Conservation (phyloP, 2,329 filamentous ascomycete species). For the Aphanocladium album region DNA sequence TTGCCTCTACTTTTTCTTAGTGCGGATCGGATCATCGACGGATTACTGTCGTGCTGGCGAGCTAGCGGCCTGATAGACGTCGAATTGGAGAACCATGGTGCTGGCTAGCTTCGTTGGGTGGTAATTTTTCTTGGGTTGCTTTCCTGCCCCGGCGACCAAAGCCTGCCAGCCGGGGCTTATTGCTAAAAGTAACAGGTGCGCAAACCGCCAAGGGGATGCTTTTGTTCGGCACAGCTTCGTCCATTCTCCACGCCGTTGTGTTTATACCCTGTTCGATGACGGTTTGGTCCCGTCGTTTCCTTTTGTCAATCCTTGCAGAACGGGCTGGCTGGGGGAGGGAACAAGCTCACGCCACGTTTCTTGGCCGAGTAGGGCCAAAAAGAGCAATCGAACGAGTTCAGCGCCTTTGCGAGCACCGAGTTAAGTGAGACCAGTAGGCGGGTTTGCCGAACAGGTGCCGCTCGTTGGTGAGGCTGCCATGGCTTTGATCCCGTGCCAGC, state of each 20-base stretch:
- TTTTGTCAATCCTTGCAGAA: neutral
- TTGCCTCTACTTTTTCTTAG: neutral
- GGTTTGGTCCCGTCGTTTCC: neutral
- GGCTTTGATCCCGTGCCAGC: neutral
- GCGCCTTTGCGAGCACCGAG: neutral
- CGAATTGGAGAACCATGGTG: neutral
- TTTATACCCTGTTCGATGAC: neutral
- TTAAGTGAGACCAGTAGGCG: neutral
- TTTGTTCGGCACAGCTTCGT: neutral
- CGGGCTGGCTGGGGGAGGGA: neutral
- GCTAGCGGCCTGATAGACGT: neutral
- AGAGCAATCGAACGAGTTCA: neutral
- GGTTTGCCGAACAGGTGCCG: neutral
- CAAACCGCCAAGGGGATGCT: neutral
- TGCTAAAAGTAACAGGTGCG: neutral
- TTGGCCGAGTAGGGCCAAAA: neutral
- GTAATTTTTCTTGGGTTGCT: neutral
- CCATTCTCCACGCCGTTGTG: neutral
- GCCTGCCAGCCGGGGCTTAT: too few species aligned
- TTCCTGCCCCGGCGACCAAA: neutral
- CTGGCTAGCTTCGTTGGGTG: neutral
- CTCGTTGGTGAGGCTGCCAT: neutral
- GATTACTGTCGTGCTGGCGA: neutral
- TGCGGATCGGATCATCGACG: conserved; percentile 9
- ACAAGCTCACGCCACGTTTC: conserved; percentile 1